Conservation (phyloP, 257 asterid species). For the Jasminum sambac region DNA sequence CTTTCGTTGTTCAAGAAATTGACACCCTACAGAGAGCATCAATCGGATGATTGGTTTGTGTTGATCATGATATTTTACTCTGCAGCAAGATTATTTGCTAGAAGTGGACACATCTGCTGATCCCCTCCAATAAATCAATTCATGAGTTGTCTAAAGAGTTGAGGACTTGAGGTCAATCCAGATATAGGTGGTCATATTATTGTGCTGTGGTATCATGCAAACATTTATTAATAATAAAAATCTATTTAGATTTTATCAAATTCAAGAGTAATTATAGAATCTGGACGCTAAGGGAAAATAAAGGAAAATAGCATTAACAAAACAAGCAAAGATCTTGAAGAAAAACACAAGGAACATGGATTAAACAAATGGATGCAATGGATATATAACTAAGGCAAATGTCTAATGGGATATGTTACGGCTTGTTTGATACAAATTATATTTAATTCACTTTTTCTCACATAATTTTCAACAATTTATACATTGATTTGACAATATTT, state of each 20-base stretch:
- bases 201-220: neutral
- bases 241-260: neutral
- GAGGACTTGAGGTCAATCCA: neutral
- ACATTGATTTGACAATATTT: too few relatives aligned
- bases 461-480: too few relatives aligned
- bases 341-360: neutral
- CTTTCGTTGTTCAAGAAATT: neutral
- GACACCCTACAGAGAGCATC: neutral
- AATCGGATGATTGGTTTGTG: neutral
- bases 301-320: neutral
- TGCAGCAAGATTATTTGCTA: neutral
- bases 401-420: neutral
- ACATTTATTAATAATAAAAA: neutral
- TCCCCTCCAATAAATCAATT: neutral
- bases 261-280: neutral
- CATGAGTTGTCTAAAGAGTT: neutral
- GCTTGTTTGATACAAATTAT: too few relatives aligned
- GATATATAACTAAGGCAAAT: neutral
- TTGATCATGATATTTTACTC: neutral
- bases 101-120: neutral
- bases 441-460: too few relatives aligned
- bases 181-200: neutral
- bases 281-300: neutral
- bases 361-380: neutral
- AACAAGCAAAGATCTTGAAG: neutral